Evolutionary conservation across 1,284 basidiomycete species (phyloP), one percentile per base, ranked within the genome.

Genomic region (Athelia psychrophila): DNA sequence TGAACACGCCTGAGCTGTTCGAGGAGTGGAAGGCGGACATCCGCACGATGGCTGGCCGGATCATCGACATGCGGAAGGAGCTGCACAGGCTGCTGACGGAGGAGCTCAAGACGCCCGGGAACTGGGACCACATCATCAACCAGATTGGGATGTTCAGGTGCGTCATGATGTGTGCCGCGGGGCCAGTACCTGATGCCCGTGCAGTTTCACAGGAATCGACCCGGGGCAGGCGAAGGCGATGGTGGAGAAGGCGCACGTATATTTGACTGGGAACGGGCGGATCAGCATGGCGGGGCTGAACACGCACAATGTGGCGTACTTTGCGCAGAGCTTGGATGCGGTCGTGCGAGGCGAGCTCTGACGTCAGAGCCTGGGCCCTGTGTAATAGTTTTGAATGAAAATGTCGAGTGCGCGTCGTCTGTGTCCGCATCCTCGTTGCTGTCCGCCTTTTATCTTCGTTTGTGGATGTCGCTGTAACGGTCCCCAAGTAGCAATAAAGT

Each of bases 61-160:
- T 99, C 65, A 94, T 95, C 60, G 80, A 81, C 52, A 98, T 97
- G 85, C 85, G 96, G 40, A 78, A 87, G 63, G 83, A 91, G 73
- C 77, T 99, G 57, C 81, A 83, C 72, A 77, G 83, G 51, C 68
- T 93, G 58, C 70, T 99, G 65, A 91, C 86, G 20, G 81, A 92
- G 58, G 85, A 92, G 71, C 74, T 93, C 64, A 82, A 93, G 73
- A 98, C 96, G 47, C 95, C 96, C 0, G 93, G 93, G 1, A 83
- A 79, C 57, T 99, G 96, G 96, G 80, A 86, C 19, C 95, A 98
- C 70, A 92, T 98, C 62, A 75, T 87, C 60, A 81, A 83, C 53
- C 93, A 96, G 77, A 95, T 95, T 67, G 93, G 93, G 53, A 93
- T 93, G 93, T 93, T 93, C 75, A 91, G 87, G 89, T 89, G 33